Evolutionary conservation across 345 rosid species (phyloP), one percentile per base, ranked within the genome.

Genomic region (Cardamine chenopodiifolia): DNA sequence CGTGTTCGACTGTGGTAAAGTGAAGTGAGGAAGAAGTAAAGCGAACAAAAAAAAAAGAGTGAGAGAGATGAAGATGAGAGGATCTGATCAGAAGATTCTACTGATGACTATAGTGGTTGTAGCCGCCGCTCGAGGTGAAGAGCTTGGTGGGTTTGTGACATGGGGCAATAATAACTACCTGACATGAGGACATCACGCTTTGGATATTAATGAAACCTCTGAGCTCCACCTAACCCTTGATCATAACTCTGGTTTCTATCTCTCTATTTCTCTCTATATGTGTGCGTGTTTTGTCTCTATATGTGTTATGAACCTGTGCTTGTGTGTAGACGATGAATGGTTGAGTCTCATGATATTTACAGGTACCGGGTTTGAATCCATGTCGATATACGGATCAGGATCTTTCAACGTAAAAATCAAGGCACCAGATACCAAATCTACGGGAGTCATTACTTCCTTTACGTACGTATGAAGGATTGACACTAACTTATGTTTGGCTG

Each of bases 321-420:
- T 45, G 64, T 54, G 44, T 44, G 13, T 35, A 40, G 15, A 45
- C 6, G 70, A 28, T 62, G 58, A 48, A 48, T 26, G 66, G 29
- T 66, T 58, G 19, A 50, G 57, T 56, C 67, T 63, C 39, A 49
- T 72, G 70, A 60, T 61, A 35, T 25, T 66, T 52, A 42, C 70
- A 79, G 82, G 82, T 7, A 53, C 79, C 11, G 73, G 79, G 59
- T 79, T 79, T 56, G 76, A 68, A 52, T 79, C 82, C 56, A 15
- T 56, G 19, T 17, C 12, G 10, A 34, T 74, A 39, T 79, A 79
- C 56, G 82, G 79, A 56, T 79, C 82, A 63, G 82, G 82, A 65
- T 79, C 61, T 10, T 79, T 79, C 72, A 65, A 74, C 68, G 48
- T 79, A 61, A 74, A 48, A 74, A 74, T 79, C 56, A 79, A 74